Percentiles rank a stretch among this genome's conserved stretches.
These are phyloP conservation scores for Paxillus ammoniavirescens DNA, from an alignment of 768 basidiomycete genomes.

Conservation along the genomic window DNA sequence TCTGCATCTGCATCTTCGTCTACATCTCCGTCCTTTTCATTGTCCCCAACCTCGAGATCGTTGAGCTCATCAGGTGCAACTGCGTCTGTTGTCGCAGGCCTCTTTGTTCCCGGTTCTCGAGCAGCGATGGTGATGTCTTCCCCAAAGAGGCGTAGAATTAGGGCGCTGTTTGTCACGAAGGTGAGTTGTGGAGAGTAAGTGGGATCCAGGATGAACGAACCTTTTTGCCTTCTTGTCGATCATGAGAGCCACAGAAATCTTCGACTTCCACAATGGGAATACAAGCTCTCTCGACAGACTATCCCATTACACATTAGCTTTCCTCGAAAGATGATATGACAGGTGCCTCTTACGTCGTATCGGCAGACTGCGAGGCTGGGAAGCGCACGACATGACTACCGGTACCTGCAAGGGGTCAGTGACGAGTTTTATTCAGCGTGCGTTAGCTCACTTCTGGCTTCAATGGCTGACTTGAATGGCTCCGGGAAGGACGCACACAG, in stretches of 20 bases:
- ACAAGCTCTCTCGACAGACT: constrained; percentile 78
- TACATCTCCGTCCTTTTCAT: constrained; percentile 2
- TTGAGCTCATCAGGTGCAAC: neutral
- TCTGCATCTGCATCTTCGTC: constrained; percentile 5
- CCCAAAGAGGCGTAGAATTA: constrained; percentile 83
- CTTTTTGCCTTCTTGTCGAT: constrained; percentile 97
- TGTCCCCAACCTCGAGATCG: constrained; percentile 1
- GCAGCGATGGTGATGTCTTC: constrained; percentile 66
- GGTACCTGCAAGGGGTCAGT: constrained; percentile 37
- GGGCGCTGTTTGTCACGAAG: constrained; percentile 51
- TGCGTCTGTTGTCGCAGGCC: neutral
- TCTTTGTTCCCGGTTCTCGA: constrained; percentile 33
- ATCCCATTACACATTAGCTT: neutral
- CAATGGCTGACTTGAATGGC: constrained; percentile 54
- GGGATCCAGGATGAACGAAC: constrained; percentile 37
- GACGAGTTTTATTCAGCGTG: neutral
- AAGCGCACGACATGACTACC: constrained; percentile 79
- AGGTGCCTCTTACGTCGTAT: constrained; percentile 48
- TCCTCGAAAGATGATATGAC: neutral
- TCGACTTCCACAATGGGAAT: constrained; percentile 97
- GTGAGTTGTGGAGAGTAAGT: neutral
- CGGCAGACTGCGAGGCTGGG: constrained; percentile 48
- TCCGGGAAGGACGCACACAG: constrained; percentile 61
- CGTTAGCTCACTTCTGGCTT: constrained; percentile 44
- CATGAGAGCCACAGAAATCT: constrained; percentile 85